Evolutionary conservation across 805 yeast species (phyloP), one percentile per base, ranked within the genome.

Genomic region (Metschnikowia borealis): DNA sequence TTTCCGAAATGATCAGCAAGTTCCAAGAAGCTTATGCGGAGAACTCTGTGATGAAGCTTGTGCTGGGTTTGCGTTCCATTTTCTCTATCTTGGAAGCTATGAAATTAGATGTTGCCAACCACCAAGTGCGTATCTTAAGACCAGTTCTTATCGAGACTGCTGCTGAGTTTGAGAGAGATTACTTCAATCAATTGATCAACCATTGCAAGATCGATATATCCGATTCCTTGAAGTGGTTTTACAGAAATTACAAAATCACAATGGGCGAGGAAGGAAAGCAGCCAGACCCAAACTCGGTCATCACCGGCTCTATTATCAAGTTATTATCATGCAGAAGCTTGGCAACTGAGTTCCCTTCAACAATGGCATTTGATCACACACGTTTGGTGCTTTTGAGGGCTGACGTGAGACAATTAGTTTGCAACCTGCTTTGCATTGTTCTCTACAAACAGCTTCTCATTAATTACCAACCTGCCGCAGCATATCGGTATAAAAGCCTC

Each of bases 61-160:
- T 88, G 31, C 88, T 83, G 33, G 97, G 95, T 1, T 70, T 92
- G 47, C 77, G 90, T 49, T 79, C 84, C 66, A 78, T 88, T 7
- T 89, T 91, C 63, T 84, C 87, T 52, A 85, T 92, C 51, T 73
- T 92, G 55, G 97, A 91, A 66, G 92, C 96, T 10, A 90, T 91
- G 96, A 92, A 91, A 66, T 74, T 91, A 54, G 97, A 92, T 62
- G 94, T 90, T 49, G 96, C 97, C 14, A 91, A 91, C 68, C 96
- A 91, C 64, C 97, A 91, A 69, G 88, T 92, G 48, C 78, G 96
- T 57, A 82, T 89, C 18, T 72, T 90, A 48, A 78, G 97, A 61
- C 96, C 96, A 2, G 85, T 86, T 2, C 74, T 92, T 44, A 81
- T 89, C 51, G 90, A 89, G 60, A 87, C 94, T 34, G 94, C 96